Evolutionary conservation across 352 stramenopile species (phyloP).

Genomic region (Phytophthora ohioensis): DNA sequence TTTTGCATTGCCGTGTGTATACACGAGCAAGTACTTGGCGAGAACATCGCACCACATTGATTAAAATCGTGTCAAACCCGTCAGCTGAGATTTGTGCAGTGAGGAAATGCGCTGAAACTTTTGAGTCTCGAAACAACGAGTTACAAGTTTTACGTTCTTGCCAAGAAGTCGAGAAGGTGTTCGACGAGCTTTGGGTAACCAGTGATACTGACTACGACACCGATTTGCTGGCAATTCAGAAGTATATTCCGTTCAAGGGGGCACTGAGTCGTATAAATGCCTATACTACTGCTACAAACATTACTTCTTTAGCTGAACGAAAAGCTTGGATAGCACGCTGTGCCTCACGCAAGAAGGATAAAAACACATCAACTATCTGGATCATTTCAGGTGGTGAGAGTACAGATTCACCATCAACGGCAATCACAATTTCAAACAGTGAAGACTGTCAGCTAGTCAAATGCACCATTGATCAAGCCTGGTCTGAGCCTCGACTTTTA

Average conservation of each 20-base stretch:
- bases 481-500: slow-evolving; percentile 54
- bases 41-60: slow-evolving; percentile 19
- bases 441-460: slow-evolving; percentile 66
- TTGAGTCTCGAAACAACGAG: slow-evolving; percentile 32
- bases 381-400: slow-evolving; percentile 56
- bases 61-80: slow-evolving; percentile 31
- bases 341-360: slow-evolving; percentile 64
- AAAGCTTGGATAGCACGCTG: slow-evolving; percentile 67
- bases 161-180: slow-evolving; percentile 28
- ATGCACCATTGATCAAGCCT: slow-evolving; percentile 59
- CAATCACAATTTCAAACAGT: slow-evolving; percentile 35
- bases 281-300: not conserved
- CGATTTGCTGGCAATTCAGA: slow-evolving; percentile 48
- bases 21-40: slow-evolving; percentile 15
- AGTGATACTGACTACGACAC: not conserved
- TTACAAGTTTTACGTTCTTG: slow-evolving; percentile 21
- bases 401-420: not conserved
- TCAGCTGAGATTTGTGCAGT: slow-evolving; percentile 36
- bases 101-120: slow-evolving; percentile 24
- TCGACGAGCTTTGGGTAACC: slow-evolving; percentile 29
- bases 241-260: slow-evolving; percentile 58
- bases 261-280: slow-evolving; percentile 8
- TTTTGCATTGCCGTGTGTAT: slow-evolving; percentile 32
- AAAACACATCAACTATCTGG: slow-evolving; percentile 55
- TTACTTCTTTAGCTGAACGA: not conserved